Conservation (phyloP, 2,329 filamentous ascomycete genomes). For the Dichotomopilus funicola region DNA sequence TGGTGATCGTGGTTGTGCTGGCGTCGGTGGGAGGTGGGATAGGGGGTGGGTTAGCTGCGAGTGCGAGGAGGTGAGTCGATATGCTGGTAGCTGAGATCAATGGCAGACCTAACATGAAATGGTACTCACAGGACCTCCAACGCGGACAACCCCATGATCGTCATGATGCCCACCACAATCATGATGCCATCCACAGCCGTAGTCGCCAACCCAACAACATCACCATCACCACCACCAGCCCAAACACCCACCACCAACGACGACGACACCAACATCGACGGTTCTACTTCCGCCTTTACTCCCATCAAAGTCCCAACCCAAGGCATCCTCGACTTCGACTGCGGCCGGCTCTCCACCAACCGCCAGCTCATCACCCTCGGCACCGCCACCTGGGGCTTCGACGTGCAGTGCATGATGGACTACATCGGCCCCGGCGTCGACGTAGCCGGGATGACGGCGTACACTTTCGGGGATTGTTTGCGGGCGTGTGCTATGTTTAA, state of each 20-base stretch:
- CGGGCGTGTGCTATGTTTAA: constrained; percentile 14
- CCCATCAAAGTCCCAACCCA: constrained; percentile 10
- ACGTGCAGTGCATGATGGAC: constrained; percentile 13
- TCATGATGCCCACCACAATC: constrained; percentile 10
- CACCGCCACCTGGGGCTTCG: constrained; percentile 9
- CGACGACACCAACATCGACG: too few relatives aligned
- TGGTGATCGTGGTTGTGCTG: constrained; percentile 4
- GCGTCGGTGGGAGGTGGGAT: constrained; percentile 13
- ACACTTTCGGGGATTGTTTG: constrained; percentile 15
- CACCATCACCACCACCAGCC: too few relatives aligned
- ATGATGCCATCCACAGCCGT: neutral
- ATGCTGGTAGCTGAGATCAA: too few relatives aligned
- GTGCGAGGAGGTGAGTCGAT: constrained; percentile 7
- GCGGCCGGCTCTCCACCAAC: constrained; percentile 8
- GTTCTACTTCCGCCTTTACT: too few relatives aligned
- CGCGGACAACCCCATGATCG: neutral
- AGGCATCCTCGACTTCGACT: constrained; percentile 14
- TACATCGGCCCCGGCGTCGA: constrained; percentile 3
- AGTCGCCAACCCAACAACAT: too few relatives aligned
- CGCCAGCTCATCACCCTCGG: constrained; percentile 12
- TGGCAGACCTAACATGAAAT: neutral
- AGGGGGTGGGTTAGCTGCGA: constrained; percentile 10
- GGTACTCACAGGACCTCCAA: too few relatives aligned
- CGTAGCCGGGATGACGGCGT: constrained; percentile 11
- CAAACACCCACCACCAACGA: too few relatives aligned